Conservation (phyloP, 2,329 filamentous ascomycete genomes). For the Cordyceps fumosorosea region DNA sequence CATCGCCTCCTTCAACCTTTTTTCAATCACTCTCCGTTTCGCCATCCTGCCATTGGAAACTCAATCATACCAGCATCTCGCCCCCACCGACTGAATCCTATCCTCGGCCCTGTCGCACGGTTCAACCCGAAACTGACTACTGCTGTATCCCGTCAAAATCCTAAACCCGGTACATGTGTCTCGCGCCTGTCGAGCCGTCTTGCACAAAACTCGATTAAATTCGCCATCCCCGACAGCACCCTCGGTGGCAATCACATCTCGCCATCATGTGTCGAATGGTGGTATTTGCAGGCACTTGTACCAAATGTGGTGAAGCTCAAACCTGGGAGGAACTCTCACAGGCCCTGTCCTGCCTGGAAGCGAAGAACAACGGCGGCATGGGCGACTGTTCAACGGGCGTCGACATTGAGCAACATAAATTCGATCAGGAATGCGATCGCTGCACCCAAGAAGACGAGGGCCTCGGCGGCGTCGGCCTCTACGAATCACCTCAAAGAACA, state of each 20-base stretch:
- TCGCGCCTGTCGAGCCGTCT: background rate
- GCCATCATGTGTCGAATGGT: conserved; percentile 40
- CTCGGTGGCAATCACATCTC: background rate
- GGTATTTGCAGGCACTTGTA: conserved; percentile 38
- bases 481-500: conserved; percentile 13
- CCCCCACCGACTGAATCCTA: background rate
- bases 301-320: conserved; percentile 33
- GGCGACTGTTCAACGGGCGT: conserved; percentile 37
- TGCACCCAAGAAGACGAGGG: conserved; percentile 37
- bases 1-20: background rate
- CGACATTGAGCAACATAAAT: conserved; percentile 35
- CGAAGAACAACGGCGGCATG: conserved; percentile 41
- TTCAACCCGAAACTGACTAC: background rate
- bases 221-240: background rate
- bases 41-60: background rate
- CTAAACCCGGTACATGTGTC: background rate
- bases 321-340: conserved; percentile 40
- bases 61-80: background rate
- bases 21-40: background rate
- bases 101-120: background rate
- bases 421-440: conserved; percentile 41
- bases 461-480: conserved; percentile 34
- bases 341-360: conserved; percentile 41
- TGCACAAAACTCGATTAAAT: background rate
- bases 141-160: background rate